Evolutionary conservation across 345 rosid genomes (phyloP).

Genomic region (Aegle marmelos): DNA sequence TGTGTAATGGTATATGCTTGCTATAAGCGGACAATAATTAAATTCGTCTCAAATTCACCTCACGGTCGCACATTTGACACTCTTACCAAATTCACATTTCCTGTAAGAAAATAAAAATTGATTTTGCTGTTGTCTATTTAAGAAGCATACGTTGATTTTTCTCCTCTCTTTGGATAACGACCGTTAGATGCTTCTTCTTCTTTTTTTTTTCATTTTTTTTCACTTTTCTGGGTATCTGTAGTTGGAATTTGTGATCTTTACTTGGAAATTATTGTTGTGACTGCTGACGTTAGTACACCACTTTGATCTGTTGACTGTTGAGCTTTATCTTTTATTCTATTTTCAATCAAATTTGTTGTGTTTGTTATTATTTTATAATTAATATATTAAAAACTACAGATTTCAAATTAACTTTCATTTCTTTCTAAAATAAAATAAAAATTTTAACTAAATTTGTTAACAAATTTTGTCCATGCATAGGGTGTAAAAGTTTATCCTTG

Average conservation of each 20-base stretch:
- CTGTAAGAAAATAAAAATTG: too few relatives aligned
- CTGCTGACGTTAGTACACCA: conserved; percentile 15
- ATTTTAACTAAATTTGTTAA: too few relatives aligned
- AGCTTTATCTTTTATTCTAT: neutral
- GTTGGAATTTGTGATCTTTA: neutral
- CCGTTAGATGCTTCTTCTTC: neutral
- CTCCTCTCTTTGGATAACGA: neutral
- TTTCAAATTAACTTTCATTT: too few relatives aligned
- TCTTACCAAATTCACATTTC: conserved; percentile 1
- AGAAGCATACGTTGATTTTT: neutral
- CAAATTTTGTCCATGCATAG: too few relatives aligned
- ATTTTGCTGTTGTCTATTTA: too few relatives aligned
- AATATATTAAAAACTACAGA: too few relatives aligned
- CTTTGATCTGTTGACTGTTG: neutral
- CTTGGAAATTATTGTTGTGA: conserved; percentile 20
- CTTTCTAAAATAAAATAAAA: too few relatives aligned
- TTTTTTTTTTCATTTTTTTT: neutral
- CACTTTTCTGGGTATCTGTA: neutral
- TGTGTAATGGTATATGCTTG: neutral
- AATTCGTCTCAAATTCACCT: conserved; percentile 16
- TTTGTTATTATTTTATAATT: too few relatives aligned
- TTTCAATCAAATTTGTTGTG: too few relatives aligned
- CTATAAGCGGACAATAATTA: conserved; percentile 6
- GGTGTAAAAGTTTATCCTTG: too few relatives aligned
- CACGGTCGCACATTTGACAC: too few relatives aligned